Base-by-base conservation (phyloP, 306 rosid genomes). In the Vigna radiata region DNA sequence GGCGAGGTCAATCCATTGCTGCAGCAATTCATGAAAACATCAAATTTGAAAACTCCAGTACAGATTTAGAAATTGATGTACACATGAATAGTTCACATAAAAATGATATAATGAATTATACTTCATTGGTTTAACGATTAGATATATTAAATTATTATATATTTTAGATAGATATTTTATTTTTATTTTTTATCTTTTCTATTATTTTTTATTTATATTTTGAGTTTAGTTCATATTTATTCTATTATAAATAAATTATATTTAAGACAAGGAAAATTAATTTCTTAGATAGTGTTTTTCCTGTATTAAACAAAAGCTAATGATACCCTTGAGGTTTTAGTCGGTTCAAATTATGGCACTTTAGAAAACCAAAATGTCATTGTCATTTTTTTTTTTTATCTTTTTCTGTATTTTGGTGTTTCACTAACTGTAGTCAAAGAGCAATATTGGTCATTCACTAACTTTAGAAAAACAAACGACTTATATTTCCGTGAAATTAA, bases 1-100 rank as follows among this genome's bases (percentile, higher is more conserved):
- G 21, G 97, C 98, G 4, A 92, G 81, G 87, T 94, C 98, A 83
- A 94, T 74, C 98, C 98, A 92, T 94, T 94, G 98, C 97, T 94
- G 95, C 93, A 80, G 95, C 93, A 80, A 56, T 52, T 46, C 48
- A 77, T 29, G 37, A 46, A 66, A 21, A 68, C 59, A 72, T 36
- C 13, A 77, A 70, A 49, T 50, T 78, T 39, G 36, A 76, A 33
- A 78, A 54, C n/a, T 27, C 56, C 46, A 2, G 13, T 14, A 33
- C 52, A 39, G 37, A 47, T 72, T 61, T 39, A 17, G 62, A 64
- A 68, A 79, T 29, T 70, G 9, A 48, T 14, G 72, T 59, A 67
- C 31, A 11, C 48, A 58, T 50, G 47, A 18, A 65, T 59, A 47
- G 31, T 41, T 13, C 52, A 21, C 33, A 48, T 25, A 11, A 69